Percentiles rank a stretch among this genome's conserved stretches.
These are phyloP conservation scores for Neospora caninum DNA, from an alignment of 169 alveolate genomes.

Conservation along the genomic window DNA sequence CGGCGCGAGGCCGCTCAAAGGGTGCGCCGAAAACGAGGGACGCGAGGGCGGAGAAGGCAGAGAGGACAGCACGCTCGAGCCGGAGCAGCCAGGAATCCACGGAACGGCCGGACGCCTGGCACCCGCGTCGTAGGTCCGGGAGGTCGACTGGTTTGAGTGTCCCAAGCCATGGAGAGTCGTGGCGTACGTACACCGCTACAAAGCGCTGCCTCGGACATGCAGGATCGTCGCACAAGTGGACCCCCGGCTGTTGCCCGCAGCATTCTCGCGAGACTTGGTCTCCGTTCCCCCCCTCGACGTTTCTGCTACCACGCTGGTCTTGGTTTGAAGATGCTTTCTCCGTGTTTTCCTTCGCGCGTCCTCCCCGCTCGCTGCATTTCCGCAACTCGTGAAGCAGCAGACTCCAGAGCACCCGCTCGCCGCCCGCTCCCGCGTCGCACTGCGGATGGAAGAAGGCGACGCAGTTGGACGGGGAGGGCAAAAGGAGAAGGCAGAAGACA, in stretches of 20 bases:
- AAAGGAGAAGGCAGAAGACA: too few relatives aligned
- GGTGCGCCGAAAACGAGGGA: not conserved
- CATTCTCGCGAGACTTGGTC: not conserved
- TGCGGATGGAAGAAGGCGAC: not conserved
- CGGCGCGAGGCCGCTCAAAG: not conserved
- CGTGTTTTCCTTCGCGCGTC: not conserved
- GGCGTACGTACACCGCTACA: constrained; percentile 44
- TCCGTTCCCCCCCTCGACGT: not conserved
- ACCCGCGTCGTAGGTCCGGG: not conserved
- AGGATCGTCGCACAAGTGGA: not conserved
- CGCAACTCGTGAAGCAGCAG: constrained; percentile 30
- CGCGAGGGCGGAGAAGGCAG: not conserved
- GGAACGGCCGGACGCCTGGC: not conserved
- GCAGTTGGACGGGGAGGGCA: not conserved
- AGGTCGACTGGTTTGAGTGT: not conserved
- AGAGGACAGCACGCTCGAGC: not conserved
- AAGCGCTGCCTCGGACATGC: not conserved
- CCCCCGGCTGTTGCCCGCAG: not conserved
- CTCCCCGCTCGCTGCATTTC: not conserved
- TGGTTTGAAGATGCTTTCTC: not conserved
- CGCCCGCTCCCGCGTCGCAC: constrained; percentile 30
- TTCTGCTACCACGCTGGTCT: not conserved
- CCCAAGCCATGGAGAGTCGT: constrained; percentile 37
- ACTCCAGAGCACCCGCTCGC: constrained; percentile 50
- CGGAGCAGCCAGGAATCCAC: not conserved